These are phyloP conservation scores for Tricholoma hemisulphureum DNA, from an alignment of 768 basidiomycete genomes.

Conservation along the genomic window DNA sequence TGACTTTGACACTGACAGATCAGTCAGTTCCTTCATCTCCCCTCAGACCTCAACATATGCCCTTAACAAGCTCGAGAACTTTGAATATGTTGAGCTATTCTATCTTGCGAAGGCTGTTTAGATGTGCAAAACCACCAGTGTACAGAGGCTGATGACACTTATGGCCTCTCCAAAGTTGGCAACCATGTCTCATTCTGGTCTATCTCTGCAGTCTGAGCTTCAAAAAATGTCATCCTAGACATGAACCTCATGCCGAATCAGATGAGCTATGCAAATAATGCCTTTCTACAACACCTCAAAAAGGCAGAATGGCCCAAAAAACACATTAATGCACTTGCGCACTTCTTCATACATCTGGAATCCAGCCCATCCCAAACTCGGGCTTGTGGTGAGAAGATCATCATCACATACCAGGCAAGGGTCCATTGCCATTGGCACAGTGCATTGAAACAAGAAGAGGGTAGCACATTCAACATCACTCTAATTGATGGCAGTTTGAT, in stretches of 20 bases:
- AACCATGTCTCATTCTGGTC: constrained; percentile 12
- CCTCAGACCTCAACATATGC: constrained; percentile 8
- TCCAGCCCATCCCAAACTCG: too few species aligned
- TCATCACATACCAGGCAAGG: too few species aligned
- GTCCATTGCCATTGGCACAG: constrained; percentile 12
- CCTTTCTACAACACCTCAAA: constrained; percentile 8
- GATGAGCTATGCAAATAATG: constrained; percentile 12
- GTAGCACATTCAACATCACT: constrained; percentile 2
- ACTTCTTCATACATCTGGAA: constrained; percentile 10
- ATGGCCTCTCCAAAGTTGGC: constrained; percentile 10
- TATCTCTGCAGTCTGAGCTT: constrained; percentile 14
- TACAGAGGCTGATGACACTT: constrained; percentile 6
- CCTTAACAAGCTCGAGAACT: constrained; percentile 6
- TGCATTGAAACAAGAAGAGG: not conserved
- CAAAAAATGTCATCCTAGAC: constrained; percentile 8
- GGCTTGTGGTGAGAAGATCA: too few species aligned
- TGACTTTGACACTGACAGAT: too few species aligned
- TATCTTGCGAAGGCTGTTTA: constrained; percentile 12
- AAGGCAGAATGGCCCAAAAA: not conserved
- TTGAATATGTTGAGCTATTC: constrained; percentile 12
- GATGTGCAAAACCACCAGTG: not conserved
- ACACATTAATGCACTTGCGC: constrained; percentile 5
- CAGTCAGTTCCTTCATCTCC: too few species aligned
- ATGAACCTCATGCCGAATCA: constrained; percentile 18
- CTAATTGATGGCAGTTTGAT: constrained; percentile 4